These are phyloP conservation scores for Ascochyta fabae DNA, from an alignment of 2,329 filamentous ascomycete genomes.

Conservation along the genomic window DNA sequence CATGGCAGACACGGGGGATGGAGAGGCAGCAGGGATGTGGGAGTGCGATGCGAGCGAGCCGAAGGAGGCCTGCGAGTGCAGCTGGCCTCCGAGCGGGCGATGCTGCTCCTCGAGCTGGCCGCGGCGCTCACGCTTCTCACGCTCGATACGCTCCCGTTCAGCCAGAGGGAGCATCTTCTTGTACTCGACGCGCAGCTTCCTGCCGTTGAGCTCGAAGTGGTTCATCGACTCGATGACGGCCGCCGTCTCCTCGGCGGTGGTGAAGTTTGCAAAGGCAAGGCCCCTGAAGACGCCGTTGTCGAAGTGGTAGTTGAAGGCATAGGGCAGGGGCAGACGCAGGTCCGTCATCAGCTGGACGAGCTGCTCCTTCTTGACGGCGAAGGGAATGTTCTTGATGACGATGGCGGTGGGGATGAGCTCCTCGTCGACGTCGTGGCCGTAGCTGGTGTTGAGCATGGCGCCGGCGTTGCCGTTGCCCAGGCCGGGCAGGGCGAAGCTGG, in stretches of 20 bases:
- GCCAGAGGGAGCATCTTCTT: conserved; percentile 99
- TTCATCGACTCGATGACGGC: conserved; percentile 94
- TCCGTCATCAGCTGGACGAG: conserved; percentile 93
- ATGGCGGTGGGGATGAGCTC: conserved; percentile 98
- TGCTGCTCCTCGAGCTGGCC: conserved; percentile 98
- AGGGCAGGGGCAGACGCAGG: conserved; percentile 89
- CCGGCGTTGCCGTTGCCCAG: conserved; percentile 46
- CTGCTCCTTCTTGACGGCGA: conserved; percentile 96
- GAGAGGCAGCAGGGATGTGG: conserved; percentile 67
- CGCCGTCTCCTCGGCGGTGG: conserved; percentile 90
- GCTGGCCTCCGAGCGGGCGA: conserved; percentile 70
- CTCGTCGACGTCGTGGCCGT: conserved; percentile 67
- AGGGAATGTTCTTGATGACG: conserved; percentile 99
- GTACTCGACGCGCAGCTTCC: conserved; percentile 95
- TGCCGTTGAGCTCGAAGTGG: conserved; percentile 91
- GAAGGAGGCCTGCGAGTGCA: conserved; percentile 86
- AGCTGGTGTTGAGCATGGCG: conserved; percentile 51
- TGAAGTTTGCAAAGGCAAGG: conserved; percentile 97
- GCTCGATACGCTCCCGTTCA: conserved; percentile 92
- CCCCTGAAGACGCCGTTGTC: conserved; percentile 97
- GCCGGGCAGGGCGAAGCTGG: conserved; percentile 50
- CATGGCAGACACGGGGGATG: conserved; percentile 69
- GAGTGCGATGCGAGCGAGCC: conserved; percentile 74
- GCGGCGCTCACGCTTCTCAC: conserved; percentile 93
- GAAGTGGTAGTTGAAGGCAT: conserved; percentile 99